Evolutionary conservation across 1,139 yeast species (phyloP).

Genomic region (Nakaseomyces bracarensis): DNA sequence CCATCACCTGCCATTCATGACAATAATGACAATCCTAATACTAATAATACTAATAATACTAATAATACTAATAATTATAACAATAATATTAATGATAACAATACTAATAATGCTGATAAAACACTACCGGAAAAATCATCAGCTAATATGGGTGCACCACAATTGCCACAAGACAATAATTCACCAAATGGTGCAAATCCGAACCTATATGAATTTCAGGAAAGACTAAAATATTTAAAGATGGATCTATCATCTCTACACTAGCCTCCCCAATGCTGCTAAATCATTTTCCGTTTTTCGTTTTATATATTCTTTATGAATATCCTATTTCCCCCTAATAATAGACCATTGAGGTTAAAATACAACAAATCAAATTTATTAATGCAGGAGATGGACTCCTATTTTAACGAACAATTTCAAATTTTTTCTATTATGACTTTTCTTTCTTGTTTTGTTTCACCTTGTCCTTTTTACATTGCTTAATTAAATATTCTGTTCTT

Average conservation of each 20-base stretch:
- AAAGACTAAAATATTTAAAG: slow-evolving; percentile 4
- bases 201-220: slow-evolving; percentile 3
- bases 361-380: too few relatives aligned
- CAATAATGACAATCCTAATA: not conserved
- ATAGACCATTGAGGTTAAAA: too few relatives aligned
- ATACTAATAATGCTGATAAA: not conserved
- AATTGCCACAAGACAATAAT: not conserved
- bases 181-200: not conserved
- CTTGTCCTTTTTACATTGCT: too few relatives aligned
- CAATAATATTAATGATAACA: not conserved
- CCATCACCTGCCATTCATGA: too few relatives aligned
- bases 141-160: not conserved
- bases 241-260: slow-evolving; percentile 4
- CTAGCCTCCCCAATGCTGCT: too few relatives aligned
- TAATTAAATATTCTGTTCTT: too few relatives aligned
- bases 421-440: too few relatives aligned
- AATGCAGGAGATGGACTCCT: too few relatives aligned
- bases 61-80: not conserved
- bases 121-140: too few relatives aligned
- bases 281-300: not conserved
- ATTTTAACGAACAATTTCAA: too few relatives aligned
- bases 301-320: not conserved
- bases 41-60: not conserved
- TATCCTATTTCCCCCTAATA: too few relatives aligned
- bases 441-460: too few relatives aligned